These are phyloP conservation scores for Gossypioides kirkii DNA, from an alignment of 345 rosid genomes.

Conservation along the genomic window DNA sequence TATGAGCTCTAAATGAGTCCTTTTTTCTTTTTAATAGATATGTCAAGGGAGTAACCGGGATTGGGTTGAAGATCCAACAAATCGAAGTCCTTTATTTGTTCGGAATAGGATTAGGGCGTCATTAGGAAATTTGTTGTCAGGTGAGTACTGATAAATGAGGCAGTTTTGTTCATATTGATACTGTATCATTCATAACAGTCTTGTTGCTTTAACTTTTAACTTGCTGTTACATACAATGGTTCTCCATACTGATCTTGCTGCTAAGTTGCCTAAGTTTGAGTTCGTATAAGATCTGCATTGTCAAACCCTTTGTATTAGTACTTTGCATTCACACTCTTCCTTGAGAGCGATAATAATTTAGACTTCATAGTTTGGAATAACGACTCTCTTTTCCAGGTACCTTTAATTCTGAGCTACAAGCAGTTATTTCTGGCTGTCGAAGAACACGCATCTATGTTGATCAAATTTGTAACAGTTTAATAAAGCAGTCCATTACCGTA, in stretches of 20 bases:
- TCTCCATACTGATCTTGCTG: slow-evolving; percentile 1
- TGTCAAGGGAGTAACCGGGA: slow-evolving; percentile 45
- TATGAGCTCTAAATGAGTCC: not conserved
- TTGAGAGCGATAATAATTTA: not conserved
- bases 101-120: slow-evolving; percentile 81
- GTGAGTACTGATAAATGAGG: slow-evolving; percentile 37
- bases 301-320: slow-evolving; percentile 1
- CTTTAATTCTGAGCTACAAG: slow-evolving; percentile 62
- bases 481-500: slow-evolving; percentile 47
- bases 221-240: not conserved
- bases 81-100: slow-evolving; percentile 59
- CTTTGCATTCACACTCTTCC: not conserved
- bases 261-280: slow-evolving; percentile 9
- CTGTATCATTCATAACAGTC: not conserved
- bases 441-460: slow-evolving; percentile 63
- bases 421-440: slow-evolving; percentile 63
- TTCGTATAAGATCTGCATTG: not conserved
- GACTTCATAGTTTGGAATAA: slow-evolving; percentile 13
- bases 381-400: slow-evolving; percentile 33
- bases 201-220: not conserved
- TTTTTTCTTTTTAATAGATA: slow-evolving; percentile 38
- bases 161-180: not conserved
- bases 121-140: slow-evolving; percentile 48
- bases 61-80: slow-evolving; percentile 95
- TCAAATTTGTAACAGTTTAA: slow-evolving; percentile 43